These are phyloP conservation scores for Picocystis salinarum DNA, from an alignment of 139 green algal species.

Conservation along the genomic window DNA sequence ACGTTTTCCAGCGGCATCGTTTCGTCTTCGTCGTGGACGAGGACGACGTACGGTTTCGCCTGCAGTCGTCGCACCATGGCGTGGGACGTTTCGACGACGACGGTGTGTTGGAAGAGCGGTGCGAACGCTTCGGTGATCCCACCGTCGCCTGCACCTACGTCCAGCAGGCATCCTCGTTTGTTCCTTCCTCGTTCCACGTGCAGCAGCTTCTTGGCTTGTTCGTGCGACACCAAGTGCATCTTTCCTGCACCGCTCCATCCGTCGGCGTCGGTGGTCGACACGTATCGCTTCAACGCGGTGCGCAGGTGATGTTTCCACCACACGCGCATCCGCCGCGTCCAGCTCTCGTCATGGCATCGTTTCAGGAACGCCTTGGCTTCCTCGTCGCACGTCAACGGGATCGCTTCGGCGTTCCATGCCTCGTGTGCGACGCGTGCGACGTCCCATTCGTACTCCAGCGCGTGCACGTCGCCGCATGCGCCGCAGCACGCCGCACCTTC, in stretches of 20 bases:
- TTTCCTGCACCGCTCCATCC: conserved; percentile 4
- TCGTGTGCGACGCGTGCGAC: too few relatives aligned
- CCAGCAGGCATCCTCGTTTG: neutral
- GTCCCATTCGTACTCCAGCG: too few relatives aligned
- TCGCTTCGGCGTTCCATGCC: too few relatives aligned
- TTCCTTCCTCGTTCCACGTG: neutral
- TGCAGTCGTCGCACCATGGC: too few relatives aligned
- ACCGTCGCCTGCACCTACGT: conserved; percentile 8
- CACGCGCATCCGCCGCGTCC: neutral
- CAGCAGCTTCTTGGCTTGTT: conserved; percentile 2
- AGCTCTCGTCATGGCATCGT: neutral
- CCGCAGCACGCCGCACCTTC: too few relatives aligned
- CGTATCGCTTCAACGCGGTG: neutral
- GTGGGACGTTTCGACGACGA: conserved; percentile 6
- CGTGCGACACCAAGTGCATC: conserved; percentile 4
- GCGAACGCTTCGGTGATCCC: conserved; percentile 7
- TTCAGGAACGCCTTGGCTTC: conserved; percentile 7
- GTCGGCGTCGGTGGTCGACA: conserved; percentile 9
- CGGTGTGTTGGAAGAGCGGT: too few relatives aligned
- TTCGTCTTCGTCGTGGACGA: too few relatives aligned
- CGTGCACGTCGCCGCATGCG: too few relatives aligned
- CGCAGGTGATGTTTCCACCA: conserved; percentile 4
- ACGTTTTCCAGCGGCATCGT: conserved; percentile 4
- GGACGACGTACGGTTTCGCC: too few relatives aligned
- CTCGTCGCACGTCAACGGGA: neutral